These are phyloP conservation scores for Bolboschoenus planiculmis DNA, from an alignment of 176 grass and related monocot species.

Conservation along the genomic window DNA sequence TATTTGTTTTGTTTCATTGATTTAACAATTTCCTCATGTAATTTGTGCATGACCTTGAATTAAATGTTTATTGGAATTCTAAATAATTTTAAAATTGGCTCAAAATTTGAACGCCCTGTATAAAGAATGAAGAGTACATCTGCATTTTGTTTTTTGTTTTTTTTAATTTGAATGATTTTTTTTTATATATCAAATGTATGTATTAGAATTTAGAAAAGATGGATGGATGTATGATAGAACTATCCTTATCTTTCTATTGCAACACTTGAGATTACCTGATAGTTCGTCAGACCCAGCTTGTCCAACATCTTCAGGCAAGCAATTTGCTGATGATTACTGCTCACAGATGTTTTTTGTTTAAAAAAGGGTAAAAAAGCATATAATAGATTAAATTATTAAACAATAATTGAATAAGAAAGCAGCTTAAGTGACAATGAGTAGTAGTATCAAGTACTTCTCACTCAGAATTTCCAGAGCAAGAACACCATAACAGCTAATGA, in stretches of 20 bases:
- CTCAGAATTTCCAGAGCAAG: slow-evolving; percentile 94
- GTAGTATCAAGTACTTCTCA: slow-evolving; percentile 48
- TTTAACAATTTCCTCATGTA: neutral
- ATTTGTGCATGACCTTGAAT: neutral
- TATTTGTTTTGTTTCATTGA: neutral
- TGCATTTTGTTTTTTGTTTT: neutral
- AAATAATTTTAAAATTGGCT: too few species aligned
- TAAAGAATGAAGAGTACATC: too few species aligned
- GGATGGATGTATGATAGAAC: neutral
- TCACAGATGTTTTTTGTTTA: slow-evolving; percentile 20
- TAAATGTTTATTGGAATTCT: too few species aligned
- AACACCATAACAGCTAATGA: slow-evolving; percentile 93
- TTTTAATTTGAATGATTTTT: neutral
- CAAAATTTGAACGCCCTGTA: too few species aligned
- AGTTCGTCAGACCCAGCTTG: slow-evolving; percentile 75
- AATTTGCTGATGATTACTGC: slow-evolving; percentile 74
- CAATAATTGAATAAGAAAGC: slow-evolving; percentile 6
- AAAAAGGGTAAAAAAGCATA: slow-evolving; percentile 17
- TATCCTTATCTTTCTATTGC: neutral
- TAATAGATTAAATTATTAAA: slow-evolving; percentile 27
- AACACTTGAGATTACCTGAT: slow-evolving; percentile 55
- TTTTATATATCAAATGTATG: neutral
- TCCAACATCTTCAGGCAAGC: slow-evolving; percentile 81
- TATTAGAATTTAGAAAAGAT: slow-evolving; percentile 4
- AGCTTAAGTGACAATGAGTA: neutral